phyloP scores from a whole-genome alignment of 305 asterid species.

The Fraxinus sp. region DNA sequence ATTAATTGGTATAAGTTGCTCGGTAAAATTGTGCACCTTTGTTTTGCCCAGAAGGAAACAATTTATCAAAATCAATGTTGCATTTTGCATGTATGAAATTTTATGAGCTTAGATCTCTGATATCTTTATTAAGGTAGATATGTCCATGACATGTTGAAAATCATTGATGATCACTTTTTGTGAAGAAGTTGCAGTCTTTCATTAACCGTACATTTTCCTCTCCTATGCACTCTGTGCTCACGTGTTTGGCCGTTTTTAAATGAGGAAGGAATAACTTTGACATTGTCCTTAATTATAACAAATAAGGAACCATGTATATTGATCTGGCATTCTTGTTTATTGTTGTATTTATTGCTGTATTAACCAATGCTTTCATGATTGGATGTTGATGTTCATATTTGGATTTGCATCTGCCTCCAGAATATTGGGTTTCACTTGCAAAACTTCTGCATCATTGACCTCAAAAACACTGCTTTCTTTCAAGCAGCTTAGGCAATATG shows the following conservation, averaged over 20 bases:
- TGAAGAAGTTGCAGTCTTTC: background rate
- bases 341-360: background rate
- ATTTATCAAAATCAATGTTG: background rate
- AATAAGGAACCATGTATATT: background rate
- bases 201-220: background rate
- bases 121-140: background rate
- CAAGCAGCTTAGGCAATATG: slow-evolving; percentile 81
- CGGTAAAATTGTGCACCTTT: background rate
- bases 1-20: background rate
- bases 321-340: background rate
- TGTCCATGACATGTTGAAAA: background rate
- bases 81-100: background rate
- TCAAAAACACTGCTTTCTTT: slow-evolving; percentile 75
- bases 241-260: background rate
- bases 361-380: too few relatives aligned
- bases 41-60: background rate
- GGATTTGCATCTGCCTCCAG: slow-evolving; percentile 65
- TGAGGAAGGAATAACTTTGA: background rate
- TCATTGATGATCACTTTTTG: background rate
- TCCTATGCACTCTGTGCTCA: background rate
- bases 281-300: background rate
- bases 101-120: background rate
- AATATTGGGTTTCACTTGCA: slow-evolving; percentile 65
- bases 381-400: slow-evolving; percentile 51
- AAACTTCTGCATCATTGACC: slow-evolving; percentile 78